These are phyloP conservation scores for Planoprotostelium fungivorum DNA, from an alignment of 78 protist species.

Conservation along the genomic window DNA sequence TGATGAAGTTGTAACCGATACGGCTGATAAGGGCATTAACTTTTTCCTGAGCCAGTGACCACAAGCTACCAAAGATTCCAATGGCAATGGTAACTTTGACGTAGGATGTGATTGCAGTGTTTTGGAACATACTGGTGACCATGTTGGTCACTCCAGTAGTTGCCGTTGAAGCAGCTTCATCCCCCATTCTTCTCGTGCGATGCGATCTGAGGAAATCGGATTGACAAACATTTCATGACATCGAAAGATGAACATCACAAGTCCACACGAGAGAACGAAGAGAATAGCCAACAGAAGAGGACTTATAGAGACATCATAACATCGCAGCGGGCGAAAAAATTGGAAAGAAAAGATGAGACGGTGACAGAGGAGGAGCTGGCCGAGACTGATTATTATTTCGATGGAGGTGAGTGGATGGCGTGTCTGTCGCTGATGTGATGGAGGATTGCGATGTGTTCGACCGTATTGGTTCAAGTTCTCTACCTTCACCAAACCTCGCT, in stretches of 20 bases:
- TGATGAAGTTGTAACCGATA: constrained; percentile 7
- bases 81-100: not conserved
- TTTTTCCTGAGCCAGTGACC: not conserved
- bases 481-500: not conserved
- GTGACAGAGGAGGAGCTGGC: not conserved
- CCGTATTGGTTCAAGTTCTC: not conserved
- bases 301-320: not conserved
- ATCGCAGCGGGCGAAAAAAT: not conserved
- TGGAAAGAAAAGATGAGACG: not conserved
- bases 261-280: too few species aligned
- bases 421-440: not conserved
- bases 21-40: not conserved
- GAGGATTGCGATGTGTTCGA: not conserved
- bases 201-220: not conserved
- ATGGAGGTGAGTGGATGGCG: not conserved
- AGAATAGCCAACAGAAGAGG: too few species aligned
- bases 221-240: not conserved
- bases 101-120: not conserved
- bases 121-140: not conserved
- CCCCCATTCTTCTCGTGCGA: not conserved
- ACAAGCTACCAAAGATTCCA: not conserved
- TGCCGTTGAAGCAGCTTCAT: not conserved
- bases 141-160: not conserved
- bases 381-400: not conserved
- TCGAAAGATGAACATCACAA: too few species aligned